These are phyloP conservation scores for Hypoxylon rubiginosum DNA, from an alignment of 2,329 filamentous ascomycete species.

Conservation along the genomic window DNA sequence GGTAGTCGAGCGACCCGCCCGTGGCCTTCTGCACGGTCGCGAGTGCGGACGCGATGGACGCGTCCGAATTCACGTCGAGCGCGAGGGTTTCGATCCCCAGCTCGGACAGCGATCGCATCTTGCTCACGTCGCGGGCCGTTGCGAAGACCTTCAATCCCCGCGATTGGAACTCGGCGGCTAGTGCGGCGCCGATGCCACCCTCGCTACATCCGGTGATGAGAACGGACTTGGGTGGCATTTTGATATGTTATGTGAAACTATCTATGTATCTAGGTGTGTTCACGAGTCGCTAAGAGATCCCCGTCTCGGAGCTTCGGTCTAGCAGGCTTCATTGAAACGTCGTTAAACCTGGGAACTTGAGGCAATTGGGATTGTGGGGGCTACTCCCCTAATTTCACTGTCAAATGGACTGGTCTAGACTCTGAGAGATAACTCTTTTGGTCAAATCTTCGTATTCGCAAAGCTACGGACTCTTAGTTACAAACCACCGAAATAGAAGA, in stretches of 20 bases:
- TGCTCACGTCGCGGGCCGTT: conserved; percentile 47
- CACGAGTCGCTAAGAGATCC: no score
- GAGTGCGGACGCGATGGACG: conserved; percentile 43
- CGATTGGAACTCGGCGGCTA: conserved; percentile 50
- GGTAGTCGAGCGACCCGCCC: conserved; percentile 41
- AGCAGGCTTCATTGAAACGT: no score
- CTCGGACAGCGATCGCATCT: conserved; percentile 44
- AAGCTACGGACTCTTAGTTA: not conserved
- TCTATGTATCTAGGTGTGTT: not conserved
- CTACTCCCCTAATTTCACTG: no score
- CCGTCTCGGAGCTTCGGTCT: no score
- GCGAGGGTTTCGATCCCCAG: conserved; percentile 46
- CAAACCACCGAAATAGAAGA: not conserved
- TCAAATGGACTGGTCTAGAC: not conserved
- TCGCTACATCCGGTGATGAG: conserved; percentile 53
- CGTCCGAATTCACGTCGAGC: conserved; percentile 50
- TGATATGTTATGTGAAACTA: not conserved
- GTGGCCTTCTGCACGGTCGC: conserved; percentile 34
- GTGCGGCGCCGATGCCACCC: conserved; percentile 51
- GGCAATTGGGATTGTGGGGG: no score
- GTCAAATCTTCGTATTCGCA: conserved; percentile 1
- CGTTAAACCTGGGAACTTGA: no score
- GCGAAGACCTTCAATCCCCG: conserved; percentile 52
- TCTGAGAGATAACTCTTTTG: not conserved
- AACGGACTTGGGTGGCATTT: conserved; percentile 45